Conservation (phyloP, 2,329 filamentous ascomycete species). For the Monosporascus cannonballus region DNA sequence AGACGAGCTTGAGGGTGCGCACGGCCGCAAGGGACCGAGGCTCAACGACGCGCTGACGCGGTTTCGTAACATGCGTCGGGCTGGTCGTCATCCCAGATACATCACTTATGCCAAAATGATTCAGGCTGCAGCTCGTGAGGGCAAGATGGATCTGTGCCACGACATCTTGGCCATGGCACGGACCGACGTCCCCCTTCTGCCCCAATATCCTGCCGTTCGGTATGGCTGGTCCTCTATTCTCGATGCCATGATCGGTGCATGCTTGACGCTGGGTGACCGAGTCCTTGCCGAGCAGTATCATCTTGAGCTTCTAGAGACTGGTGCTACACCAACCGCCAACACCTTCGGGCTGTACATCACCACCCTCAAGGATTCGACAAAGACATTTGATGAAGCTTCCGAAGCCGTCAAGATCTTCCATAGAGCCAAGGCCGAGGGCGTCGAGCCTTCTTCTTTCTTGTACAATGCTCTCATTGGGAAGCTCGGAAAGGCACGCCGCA, state of each 20-base stretch:
- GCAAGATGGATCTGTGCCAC: slow-evolving; percentile 73
- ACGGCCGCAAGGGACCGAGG: slow-evolving; percentile 64
- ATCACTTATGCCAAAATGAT: slow-evolving; percentile 97
- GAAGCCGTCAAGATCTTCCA: slow-evolving; percentile 98
- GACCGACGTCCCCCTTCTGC: slow-evolving; percentile 76
- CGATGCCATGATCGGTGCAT: slow-evolving; percentile 93
- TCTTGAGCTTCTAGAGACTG: slow-evolving; percentile 85
- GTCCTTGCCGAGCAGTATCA: slow-evolving; percentile 79
- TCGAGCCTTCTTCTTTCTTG: slow-evolving; percentile 92
- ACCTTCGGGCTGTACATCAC: slow-evolving; percentile 98
- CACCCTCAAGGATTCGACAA: slow-evolving; percentile 93
- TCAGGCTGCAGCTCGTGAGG: slow-evolving; percentile 77
- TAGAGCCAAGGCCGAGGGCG: slow-evolving; percentile 85
- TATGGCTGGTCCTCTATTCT: slow-evolving; percentile 96
- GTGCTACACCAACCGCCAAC: slow-evolving; percentile 87
- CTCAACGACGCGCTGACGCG: slow-evolving; percentile 76
- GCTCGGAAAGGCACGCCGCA: slow-evolving; percentile 93
- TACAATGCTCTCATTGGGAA: slow-evolving; percentile 99
- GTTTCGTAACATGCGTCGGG: slow-evolving; percentile 88
- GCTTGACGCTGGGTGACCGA: slow-evolving; percentile 75
- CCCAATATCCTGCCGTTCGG: slow-evolving; percentile 79
- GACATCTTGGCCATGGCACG: slow-evolving; percentile 88
- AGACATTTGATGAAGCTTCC: slow-evolving; percentile 95
- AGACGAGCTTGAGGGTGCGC: slow-evolving; percentile 77
- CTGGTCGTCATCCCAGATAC: slow-evolving; percentile 87